Percentiles rank a stretch among this genome's conserved stretches.
phyloP scores from a whole-genome alignment of 2,329 filamentous ascomycete genomes.

The Aspergillus japonicus region DNA sequence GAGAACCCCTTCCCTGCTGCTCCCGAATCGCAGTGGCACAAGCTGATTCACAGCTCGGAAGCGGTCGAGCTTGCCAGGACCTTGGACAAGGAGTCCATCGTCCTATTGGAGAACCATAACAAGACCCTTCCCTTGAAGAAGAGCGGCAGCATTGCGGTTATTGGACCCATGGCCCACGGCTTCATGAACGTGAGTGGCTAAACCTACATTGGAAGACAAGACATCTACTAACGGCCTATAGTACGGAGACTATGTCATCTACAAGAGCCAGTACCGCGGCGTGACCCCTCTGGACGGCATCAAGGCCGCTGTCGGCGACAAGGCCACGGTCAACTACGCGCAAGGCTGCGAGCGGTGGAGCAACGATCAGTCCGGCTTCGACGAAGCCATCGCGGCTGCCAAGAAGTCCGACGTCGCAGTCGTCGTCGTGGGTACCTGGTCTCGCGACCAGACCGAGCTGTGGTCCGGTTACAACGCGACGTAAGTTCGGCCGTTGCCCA shows the following conservation, averaged over 20 bases:
- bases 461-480: constrained; percentile 71
- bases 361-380: constrained; percentile 65
- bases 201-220: background rate
- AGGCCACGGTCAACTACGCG: constrained; percentile 63
- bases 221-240: constrained; percentile 25
- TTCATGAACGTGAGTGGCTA: constrained; percentile 61
- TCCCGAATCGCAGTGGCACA: constrained; percentile 53
- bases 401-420: constrained; percentile 68
- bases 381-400: constrained; percentile 64
- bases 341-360: constrained; percentile 74
- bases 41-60: constrained; percentile 62
- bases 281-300: constrained; percentile 71
- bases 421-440: constrained; percentile 74
- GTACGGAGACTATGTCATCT: constrained; percentile 74
- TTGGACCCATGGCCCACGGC: constrained; percentile 72
- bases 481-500: constrained; percentile 14
- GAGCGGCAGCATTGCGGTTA: constrained; percentile 67
- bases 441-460: constrained; percentile 68
- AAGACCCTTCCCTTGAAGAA: constrained; percentile 57
- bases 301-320: constrained; percentile 54
- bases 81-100: constrained; percentile 63
- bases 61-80: constrained; percentile 60
- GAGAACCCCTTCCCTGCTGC: constrained; percentile 66
- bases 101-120: constrained; percentile 60
- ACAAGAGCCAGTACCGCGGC: constrained; percentile 61